phyloP scores from a whole-genome alignment of 257 asterid genomes.

The Solanum chiquidenum region DNA sequence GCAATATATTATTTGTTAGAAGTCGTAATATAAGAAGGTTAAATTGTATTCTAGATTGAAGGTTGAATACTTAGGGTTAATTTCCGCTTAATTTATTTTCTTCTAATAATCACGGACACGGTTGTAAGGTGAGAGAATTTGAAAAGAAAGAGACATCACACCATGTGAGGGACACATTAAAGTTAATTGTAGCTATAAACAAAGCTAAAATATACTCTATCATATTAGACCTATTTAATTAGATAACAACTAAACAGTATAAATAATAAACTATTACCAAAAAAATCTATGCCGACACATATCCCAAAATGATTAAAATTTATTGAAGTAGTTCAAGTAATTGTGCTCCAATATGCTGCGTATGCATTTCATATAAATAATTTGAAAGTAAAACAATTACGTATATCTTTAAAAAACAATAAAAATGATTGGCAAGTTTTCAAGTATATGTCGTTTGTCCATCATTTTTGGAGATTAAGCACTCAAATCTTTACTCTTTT shows the following conservation, averaged over 20 bases:
- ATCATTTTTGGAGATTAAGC: not conserved
- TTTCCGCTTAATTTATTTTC: too few relatives aligned
- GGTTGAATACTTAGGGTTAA: too few relatives aligned
- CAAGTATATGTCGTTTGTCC: not conserved
- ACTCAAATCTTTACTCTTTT: not conserved
- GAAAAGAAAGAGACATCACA: not conserved
- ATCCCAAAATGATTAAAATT: not conserved
- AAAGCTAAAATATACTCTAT: not conserved
- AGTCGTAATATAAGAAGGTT: too few relatives aligned
- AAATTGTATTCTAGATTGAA: too few relatives aligned
- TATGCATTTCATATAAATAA: not conserved
- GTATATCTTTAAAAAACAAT: not conserved
- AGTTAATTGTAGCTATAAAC: not conserved
- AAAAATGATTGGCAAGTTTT: not conserved
- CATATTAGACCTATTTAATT: not conserved
- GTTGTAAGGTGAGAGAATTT: not conserved
- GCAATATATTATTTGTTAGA: too few relatives aligned
- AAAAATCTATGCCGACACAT: not conserved
- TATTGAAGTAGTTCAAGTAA: not conserved
- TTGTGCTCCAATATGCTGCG: not conserved
- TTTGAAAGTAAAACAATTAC: not conserved
- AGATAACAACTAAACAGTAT: not conserved
- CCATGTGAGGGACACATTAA: not conserved
- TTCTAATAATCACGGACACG: not conserved
- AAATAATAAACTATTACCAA: not conserved